These are phyloP conservation scores for Backusella westeae DNA, from an alignment of 192 early-diverging fungal species.

Conservation along the genomic window DNA sequence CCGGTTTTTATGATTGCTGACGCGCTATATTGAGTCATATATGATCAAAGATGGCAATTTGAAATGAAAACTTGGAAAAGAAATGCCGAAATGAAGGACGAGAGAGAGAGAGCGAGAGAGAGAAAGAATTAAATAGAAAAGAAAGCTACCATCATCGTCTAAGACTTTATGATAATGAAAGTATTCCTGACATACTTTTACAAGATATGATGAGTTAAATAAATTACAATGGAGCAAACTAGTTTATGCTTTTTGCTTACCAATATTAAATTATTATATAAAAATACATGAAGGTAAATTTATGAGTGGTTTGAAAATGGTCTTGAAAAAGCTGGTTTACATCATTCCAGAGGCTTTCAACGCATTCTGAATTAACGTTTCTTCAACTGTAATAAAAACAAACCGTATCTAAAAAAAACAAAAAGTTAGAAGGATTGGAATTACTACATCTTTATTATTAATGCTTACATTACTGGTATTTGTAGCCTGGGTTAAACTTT, in stretches of 20 bases:
- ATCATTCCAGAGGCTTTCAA: conserved; percentile 70
- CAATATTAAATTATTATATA: background rate
- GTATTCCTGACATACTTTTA: background rate
- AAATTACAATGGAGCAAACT: background rate
- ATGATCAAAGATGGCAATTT: background rate
- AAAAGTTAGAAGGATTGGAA: background rate
- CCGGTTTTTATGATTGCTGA: too few species aligned
- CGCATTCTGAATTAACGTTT: conserved; percentile 85
- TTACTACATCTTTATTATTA: background rate
- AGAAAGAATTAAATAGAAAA: background rate
- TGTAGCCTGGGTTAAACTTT: conserved; percentile 84
- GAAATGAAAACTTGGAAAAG: too few species aligned
- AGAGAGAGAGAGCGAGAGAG: background rate
- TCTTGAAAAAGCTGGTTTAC: background rate
- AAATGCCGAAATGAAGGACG: background rate
- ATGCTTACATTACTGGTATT: conserved; percentile 76
- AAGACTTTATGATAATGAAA: background rate
- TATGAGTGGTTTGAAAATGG: background rate
- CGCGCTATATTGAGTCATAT: background rate
- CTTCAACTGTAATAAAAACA: conserved; percentile 89
- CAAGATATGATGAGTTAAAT: background rate
- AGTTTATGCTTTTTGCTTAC: background rate
- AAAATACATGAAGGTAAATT: background rate
- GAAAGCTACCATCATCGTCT: background rate
- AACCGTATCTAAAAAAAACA: conserved; percentile 51